phyloP scores from a whole-genome alignment of 2,329 filamentous ascomycete species.

The Elsinoe batatas region DNA sequence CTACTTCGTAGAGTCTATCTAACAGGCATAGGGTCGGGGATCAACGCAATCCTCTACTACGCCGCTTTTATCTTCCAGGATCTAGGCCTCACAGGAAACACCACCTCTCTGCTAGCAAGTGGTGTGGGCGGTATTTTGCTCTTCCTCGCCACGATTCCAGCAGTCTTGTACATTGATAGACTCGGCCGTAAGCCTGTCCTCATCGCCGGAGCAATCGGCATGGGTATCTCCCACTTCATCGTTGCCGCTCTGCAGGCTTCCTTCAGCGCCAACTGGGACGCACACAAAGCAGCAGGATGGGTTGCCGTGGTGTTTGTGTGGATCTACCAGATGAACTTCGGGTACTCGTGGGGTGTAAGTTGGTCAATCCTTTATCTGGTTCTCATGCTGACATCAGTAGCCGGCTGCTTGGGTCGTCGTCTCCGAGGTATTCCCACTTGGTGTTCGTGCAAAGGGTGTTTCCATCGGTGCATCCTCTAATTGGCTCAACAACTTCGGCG shows the following conservation, averaged over 20 bases:
- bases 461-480: constrained; percentile 49
- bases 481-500: constrained; percentile 28
- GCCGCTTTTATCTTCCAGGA: constrained; percentile 39
- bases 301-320: constrained; percentile 58
- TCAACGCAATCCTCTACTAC: constrained; percentile 40
- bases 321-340: constrained; percentile 65
- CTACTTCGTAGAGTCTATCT: neutral
- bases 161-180: constrained; percentile 55
- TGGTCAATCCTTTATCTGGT: neutral
- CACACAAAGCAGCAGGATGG: constrained; percentile 56
- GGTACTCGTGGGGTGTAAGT: constrained; percentile 56
- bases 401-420: constrained; percentile 49
- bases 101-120: constrained; percentile 50
- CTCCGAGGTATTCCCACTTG: constrained; percentile 64
- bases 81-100: constrained; percentile 35
- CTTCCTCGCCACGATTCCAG: constrained; percentile 55
- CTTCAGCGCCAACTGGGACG: constrained; percentile 46
- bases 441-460: constrained; percentile 60
- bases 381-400: neutral
- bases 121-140: constrained; percentile 60
- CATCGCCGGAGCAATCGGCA: constrained; percentile 55
- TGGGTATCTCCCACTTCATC: constrained; percentile 61
- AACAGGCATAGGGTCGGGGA: constrained; percentile 20
- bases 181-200: constrained; percentile 54
- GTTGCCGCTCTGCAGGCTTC: constrained; percentile 57